Conservation (phyloP, 1,284 basidiomycete genomes). For the Ganoderma lingzhi region DNA sequence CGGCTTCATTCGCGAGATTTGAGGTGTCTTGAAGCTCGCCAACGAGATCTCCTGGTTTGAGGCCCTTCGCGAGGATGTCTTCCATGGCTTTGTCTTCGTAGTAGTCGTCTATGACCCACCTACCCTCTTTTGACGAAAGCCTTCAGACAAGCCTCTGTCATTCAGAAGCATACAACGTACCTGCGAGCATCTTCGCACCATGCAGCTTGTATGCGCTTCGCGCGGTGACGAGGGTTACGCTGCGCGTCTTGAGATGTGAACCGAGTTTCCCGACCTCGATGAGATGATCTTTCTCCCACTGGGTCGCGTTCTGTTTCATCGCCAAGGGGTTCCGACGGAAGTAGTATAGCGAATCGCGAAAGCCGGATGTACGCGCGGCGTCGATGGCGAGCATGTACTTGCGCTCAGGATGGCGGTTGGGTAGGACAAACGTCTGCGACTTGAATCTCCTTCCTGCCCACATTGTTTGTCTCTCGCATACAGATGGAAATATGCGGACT, state of each 20-base stretch:
- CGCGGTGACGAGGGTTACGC: constrained; percentile 93
- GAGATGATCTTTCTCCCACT: constrained; percentile 91
- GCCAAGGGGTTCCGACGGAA: constrained; percentile 92
- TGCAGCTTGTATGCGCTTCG: constrained; percentile 95
- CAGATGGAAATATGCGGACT: constrained; percentile 37
- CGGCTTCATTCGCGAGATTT: constrained; percentile 54
- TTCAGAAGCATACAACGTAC: constrained; percentile 48
- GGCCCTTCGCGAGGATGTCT: constrained; percentile 75
- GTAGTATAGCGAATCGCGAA: constrained; percentile 96
- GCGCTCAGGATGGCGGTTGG: constrained; percentile 83
- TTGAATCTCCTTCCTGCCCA: constrained; percentile 85
- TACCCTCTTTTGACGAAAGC: constrained; percentile 67
- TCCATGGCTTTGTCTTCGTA: constrained; percentile 85
- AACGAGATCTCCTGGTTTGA: constrained; percentile 78
- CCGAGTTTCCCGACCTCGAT: constrained; percentile 90
- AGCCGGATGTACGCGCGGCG: constrained; percentile 94
- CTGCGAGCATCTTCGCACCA: constrained; percentile 89
- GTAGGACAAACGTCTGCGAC: constrained; percentile 85
- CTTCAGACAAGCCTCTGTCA: neutral
- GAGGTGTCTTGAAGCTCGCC: constrained; percentile 82
- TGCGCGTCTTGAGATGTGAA: constrained; percentile 88
- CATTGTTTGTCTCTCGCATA: neutral
- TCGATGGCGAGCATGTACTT: constrained; percentile 97
- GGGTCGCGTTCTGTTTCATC: constrained; percentile 88
- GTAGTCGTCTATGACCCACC: constrained; percentile 95